Evolutionary conservation across 1,139 yeast genomes (phyloP).

Genomic region (Taphrina deformans): DNA sequence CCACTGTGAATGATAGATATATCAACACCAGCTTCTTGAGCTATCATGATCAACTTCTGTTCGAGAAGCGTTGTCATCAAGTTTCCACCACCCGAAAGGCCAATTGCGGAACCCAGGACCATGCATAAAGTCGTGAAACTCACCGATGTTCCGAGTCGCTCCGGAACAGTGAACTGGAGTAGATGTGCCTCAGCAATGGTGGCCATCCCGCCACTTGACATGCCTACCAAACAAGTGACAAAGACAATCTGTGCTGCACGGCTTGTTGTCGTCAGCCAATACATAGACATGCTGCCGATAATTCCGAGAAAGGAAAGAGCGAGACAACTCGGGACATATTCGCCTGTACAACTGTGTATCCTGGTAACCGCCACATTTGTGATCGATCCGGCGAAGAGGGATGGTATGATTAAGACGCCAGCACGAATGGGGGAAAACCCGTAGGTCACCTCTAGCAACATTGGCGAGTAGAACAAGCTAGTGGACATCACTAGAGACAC

Average conservation of each 20-base stretch:
- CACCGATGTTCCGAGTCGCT: background rate
- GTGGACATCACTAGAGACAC: background rate
- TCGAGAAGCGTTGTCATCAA: background rate
- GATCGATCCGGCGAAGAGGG: background rate
- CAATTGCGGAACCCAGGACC: background rate
- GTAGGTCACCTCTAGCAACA: background rate
- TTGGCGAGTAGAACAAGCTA: background rate
- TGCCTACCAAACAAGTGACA: background rate
- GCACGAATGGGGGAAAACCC: background rate
- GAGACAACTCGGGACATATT: background rate
- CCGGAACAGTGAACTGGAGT: background rate
- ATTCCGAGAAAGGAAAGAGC: background rate
- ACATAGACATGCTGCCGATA: background rate
- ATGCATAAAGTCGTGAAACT: background rate
- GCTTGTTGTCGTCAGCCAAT: background rate
- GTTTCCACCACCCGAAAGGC: background rate
- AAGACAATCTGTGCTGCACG: background rate
- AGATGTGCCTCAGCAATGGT: background rate
- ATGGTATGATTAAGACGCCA: background rate
- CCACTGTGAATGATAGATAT: background rate
- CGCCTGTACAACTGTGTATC: background rate
- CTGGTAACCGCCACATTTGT: background rate
- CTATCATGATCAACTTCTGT: background rate
- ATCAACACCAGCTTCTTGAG: background rate
- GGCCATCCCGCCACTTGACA: background rate